Base-by-base conservation (phyloP, 2,329 filamentous ascomycete genomes). In the Pestalotiopsis sp. region DNA sequence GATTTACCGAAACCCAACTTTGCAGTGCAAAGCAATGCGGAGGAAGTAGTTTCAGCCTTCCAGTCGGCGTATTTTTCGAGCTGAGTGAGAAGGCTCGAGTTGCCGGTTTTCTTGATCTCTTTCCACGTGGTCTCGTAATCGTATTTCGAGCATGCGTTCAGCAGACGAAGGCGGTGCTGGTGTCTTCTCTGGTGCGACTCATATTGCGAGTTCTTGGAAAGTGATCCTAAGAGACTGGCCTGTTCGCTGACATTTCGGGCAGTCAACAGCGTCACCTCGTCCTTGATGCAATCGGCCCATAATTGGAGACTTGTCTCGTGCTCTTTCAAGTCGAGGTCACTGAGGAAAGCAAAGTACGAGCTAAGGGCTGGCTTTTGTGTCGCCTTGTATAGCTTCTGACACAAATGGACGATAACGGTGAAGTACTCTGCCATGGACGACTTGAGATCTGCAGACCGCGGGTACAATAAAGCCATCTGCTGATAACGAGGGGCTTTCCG, bases 201-300 rank as follows among this genome's bases (percentile, higher is more conserved):
- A 25, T 20, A 11, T 6, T 20, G 9, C 5, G 56, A 59, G 2
- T 13, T 59, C 9, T 31, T 59, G 4, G 27, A 59, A 1, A 59
- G 1, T 2, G 25, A n/a, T 0, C 23, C 7, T 2, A 59, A 14
- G 5, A n/a, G 3, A 3, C 0, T 7, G n/a, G 17, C 9, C 23
- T 59, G 56, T 9, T 59, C 56, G 5, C 2, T 25, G 11, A 59
- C 14, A 4, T 59, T 31, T 14, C 12, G 13, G 1, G 23, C 57
- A 31, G 23, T 25, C 57, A 27, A 27, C 20, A 59, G 13, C 6
- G 6, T 52, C 5, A 52, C 45, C 45, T 52, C 45, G 3, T 52
- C 45, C 1, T 52, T 20, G 4, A 52, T 52, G 45, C 45, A 52
- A 52, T 52, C 45, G 2, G 45, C 45, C 45, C n/a, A 52, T n/a